Percentiles rank a stretch among this genome's conserved stretches.
Evolutionary conservation across 2,329 filamentous ascomycete genomes (phyloP).

Genomic region (Curvularia sp.): DNA sequence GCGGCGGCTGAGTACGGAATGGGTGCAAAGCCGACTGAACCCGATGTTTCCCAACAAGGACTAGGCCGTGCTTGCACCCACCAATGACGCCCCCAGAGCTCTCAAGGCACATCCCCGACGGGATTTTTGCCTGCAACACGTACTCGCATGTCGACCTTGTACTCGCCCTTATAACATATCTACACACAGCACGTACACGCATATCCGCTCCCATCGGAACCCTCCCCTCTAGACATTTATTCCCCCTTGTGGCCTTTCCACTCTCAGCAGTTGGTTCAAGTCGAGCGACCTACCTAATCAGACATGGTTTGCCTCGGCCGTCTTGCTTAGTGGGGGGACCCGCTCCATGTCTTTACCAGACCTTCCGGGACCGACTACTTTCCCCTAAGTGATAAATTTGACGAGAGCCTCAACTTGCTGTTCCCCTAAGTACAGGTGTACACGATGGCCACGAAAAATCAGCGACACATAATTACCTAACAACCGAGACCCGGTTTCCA

Average conservation of each 20-base stretch:
- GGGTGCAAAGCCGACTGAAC: conserved; percentile 20
- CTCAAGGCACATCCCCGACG: neutral
- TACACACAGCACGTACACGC: neutral
- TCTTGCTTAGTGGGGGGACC: conserved; percentile 38
- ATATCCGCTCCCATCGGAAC: neutral
- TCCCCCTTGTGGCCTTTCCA: neutral
- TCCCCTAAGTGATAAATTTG: conserved; percentile 45
- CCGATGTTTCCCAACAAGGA: conserved; percentile 11
- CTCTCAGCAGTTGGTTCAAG: neutral
- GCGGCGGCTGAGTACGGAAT: neutral
- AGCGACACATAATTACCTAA: conserved; percentile 47
- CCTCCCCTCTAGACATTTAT: neutral
- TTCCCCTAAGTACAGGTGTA: conserved; percentile 47
- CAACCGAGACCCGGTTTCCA: conserved; percentile 31
- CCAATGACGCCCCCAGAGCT: conserved; percentile 6
- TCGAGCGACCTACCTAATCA: conserved; percentile 27
- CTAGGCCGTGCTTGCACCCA: neutral
- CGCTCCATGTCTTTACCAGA: conserved; percentile 22
- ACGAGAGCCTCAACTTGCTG: conserved; percentile 26
- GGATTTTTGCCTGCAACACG: neutral
- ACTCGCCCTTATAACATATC: neutral
- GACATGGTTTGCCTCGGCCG: conserved; percentile 23
- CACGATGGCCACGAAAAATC: conserved; percentile 37
- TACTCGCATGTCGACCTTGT: neutral
- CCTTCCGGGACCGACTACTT: conserved; percentile 29